Percentiles rank a stretch among this genome's conserved stretches.
Conservation (phyloP, 75 land plant species). For the Selaginella tamariscina region DNA sequence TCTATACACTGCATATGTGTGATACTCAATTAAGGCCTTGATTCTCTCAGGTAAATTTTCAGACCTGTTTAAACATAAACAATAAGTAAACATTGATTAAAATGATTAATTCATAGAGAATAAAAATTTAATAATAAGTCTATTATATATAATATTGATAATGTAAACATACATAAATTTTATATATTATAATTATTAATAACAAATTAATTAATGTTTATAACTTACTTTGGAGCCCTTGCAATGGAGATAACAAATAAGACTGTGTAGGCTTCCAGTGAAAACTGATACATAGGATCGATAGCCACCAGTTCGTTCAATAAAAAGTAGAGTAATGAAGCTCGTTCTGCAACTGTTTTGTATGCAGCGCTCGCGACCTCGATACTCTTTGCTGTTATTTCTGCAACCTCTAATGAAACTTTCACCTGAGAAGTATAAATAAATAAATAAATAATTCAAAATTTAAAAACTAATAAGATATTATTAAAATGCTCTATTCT, state of each 20-base stretch:
- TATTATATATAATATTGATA: too few relatives aligned
- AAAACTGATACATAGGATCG: conserved; percentile 31
- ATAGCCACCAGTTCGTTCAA: conserved; percentile 21
- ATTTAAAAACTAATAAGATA: neutral
- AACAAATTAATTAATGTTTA: neutral
- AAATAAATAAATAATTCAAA: neutral
- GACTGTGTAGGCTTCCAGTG: conserved; percentile 25
- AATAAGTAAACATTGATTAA: too few relatives aligned
- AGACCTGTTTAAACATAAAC: conserved; percentile 11
- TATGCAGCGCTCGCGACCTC: conserved; percentile 29
- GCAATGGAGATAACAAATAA: conserved; percentile 22
- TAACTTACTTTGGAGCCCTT: conserved; percentile 22
- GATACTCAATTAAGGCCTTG: conserved; percentile 22
- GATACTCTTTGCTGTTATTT: conserved; percentile 24
- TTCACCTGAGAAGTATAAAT: conserved; percentile 18
- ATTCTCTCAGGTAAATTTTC: conserved; percentile 21
- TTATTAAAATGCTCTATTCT: neutral
- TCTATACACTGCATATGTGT: conserved; percentile 25
- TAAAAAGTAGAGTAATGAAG: conserved; percentile 24
- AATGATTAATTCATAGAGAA: too few relatives aligned
- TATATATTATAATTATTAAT: too few relatives aligned
- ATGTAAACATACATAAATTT: too few relatives aligned
- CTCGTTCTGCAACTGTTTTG: conserved; percentile 25
- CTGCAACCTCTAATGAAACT: conserved; percentile 23
- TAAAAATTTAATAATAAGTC: too few relatives aligned